Base-by-base conservation (phyloP, 768 basidiomycete genomes). In the Lactarius deliciosus region DNA sequence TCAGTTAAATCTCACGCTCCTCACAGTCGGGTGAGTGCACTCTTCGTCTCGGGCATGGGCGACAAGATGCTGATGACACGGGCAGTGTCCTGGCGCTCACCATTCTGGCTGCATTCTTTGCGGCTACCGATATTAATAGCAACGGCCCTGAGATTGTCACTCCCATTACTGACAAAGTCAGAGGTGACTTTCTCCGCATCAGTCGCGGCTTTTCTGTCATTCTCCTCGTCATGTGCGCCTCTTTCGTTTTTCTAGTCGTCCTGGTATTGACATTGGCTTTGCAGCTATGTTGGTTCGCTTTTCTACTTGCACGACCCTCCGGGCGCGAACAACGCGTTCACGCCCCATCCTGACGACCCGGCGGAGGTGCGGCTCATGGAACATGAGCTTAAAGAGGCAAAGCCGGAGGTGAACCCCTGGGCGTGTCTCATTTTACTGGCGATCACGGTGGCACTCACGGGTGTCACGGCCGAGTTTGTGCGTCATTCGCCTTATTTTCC, bases 261-360 rank as follows among this genome's bases (percentile, higher is more conserved):
- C 38, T 65, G 2, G 40, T 47, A 36, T 57, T 50, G 30, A 64
- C 30, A 65, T 15, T 40, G 15, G 38, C 5, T 5, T 40, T 16
- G 18, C 61, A 87, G 89, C 16, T 91, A 92, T 70, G 73, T 90
- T 45, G 79, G 77, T 65, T 90, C 89, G 15, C 83, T 89, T 13
- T 79, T 91, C 32, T 92, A 84, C 76, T 75, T 90, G 45, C 85
- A 88, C 82, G 89, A 71, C 89, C 89, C 2, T 89, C 89, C 0
- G 87, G 88, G n/a, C n/a, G n/a, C n/a, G 25, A 28, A 28, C 30
- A 30, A 30, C 10, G 80, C 76, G 25, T 75, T 84, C 20, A 71
- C 71, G 15, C 72, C 77, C 5, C 77, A 79, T 40, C 78, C 81
- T 2, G 76, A 81, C 54, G 82, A 83, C 5, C 78, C 78, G 0